Base-by-base conservation (phyloP, 805 yeast species). In the Suhomyces kilbournensis region DNA sequence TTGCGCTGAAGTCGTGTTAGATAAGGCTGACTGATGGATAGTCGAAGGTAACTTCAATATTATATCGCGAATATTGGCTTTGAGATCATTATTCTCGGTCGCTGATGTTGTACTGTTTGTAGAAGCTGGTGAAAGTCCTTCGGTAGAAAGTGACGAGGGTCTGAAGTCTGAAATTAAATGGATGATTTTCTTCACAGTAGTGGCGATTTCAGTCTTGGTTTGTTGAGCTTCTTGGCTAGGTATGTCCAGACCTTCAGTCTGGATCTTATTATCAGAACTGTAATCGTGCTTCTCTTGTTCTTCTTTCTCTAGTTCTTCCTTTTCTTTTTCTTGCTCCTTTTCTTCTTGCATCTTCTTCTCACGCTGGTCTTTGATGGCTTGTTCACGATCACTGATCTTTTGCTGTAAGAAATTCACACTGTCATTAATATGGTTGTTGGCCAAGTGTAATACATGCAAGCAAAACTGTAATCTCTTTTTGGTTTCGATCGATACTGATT, bases 101-200 rank as follows among this genome's bases (percentile, higher is more conserved):
- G 51, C 14, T 17, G 19, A n/a, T 4, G 7, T 40, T 7, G 50
- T 26, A 5, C 51, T 49, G 15, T 55, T 51, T 39, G 56, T 47
- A 0, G 61, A 42, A 4, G 51, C 48, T 7, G 61, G 53, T 2
- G 50, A 48, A 3, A 30, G 20, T 8, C 54, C 54, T 6, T 58
- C 60, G 0, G 66, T 59, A 20, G 60, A 57, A 44, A 72, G 60
- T 1, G 74, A 60, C n/a, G 72, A 67, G 7, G 77, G 77, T 44
- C 66, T 88, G 59, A 90, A 89, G 56, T 88, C 88, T 3, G 97
- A 89, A 9, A 94, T 88, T 38, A 93, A 82, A 40, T 84, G 82
- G 34, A 92, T 91, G 46, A 91, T 90, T 64, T 90, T 93, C 66
- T 90, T 89, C 23, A 94, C 92, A 0, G 97, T 94, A 0, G 88